Base-by-base conservation (phyloP, 768 basidiomycete genomes). In the Mycena chlorophos region DNA sequence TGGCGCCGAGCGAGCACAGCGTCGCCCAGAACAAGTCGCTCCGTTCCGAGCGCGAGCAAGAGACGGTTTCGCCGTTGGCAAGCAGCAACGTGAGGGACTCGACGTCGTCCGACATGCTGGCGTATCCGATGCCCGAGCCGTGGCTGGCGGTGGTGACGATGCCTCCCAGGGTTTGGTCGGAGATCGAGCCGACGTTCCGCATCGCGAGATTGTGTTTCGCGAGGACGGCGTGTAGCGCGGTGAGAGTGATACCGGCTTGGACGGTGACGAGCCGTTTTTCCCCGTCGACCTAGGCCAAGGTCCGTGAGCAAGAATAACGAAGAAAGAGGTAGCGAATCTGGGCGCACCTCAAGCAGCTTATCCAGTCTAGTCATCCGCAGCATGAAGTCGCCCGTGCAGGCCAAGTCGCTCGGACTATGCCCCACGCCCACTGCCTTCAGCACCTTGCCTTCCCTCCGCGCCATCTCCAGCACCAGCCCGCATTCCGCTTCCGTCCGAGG, bases 131-230 rank as follows among this genome's bases (percentile, higher is more conserved):
- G 31, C 97, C 96, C 10, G 93, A 88, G 51, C 95, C 97, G 75
- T 99, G 97, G 1, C 94, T 94, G 5, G 94, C 94, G 57, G 97
- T 99, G 17, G 93, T 87, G 65, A 98, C 79, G 63, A 94, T 84
- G 29, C 97, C 97, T 34, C 84, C 96, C 59, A 99, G 80, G 5
- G 94, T 92, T 69, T 98, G 95, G 69, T 97, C 94, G 34, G 95
- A 97, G 65, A 99, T 98, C 22, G 96, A 97, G 27, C 97, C 97
- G 61, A 98, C 79, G 71, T 91, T 96, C 65, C 82, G 85, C 83
- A 99, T 87, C 29, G 94, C 95, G 27, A 98, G 82, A 40, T 79
- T 79, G 64, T 86, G 75, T 16, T 73, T 70, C 48, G 77, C 82
- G 50, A 98, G 86, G 25, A 78, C 76, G 22, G 68, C 73, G 60